Base-by-base conservation (phyloP, 2,329 filamentous ascomycete genomes). In the Talaromyces marneffei region DNA sequence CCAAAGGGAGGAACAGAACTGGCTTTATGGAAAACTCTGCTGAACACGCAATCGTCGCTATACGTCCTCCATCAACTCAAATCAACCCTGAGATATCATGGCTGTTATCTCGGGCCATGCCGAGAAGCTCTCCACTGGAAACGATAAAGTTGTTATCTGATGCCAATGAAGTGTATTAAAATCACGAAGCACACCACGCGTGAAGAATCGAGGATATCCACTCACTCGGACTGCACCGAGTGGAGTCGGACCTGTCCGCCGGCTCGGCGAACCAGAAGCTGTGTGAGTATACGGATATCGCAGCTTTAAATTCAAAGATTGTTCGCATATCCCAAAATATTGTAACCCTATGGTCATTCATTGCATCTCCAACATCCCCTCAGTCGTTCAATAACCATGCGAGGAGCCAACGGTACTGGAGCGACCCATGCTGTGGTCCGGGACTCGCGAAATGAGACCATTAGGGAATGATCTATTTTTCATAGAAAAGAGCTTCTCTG, bases 91-190 rank as follows among this genome's bases (percentile, higher is more conserved):
- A 18, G 16, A 33, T 20, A 52, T 7, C 27, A 56, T 57, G 44
- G 14, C 40, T 2, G 23, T 60, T 58, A 33, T 44, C 25, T 31
- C 57, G 33, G 55, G 35, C 44, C 37, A 40, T 39, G 39, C 59
- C 52, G 52, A 61, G 35, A 8, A 54, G 31, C 29, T 61, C 27
- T 42, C 25, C 53, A 58, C 35, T 31, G 14, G 66, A 57, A 31
- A 33, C 3, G 8, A 31, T 52, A 33, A 20, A 18, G 16, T 52
- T 33, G 48, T 31, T 33, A 33, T 18, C 25, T 4, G 16, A 33
- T 52, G 18, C 48, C 48, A 52, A 52, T 52, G 48, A 52, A 52
- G 16, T 52, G 27, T 29, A 33, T 33, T 9, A 23, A 8, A 33
- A 23, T 18, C 7, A 6, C 10, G 44, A 48, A 48, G 44, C 44